phyloP scores from a whole-genome alignment of 208 protist genomes.

The Crithidia mellificae region DNA sequence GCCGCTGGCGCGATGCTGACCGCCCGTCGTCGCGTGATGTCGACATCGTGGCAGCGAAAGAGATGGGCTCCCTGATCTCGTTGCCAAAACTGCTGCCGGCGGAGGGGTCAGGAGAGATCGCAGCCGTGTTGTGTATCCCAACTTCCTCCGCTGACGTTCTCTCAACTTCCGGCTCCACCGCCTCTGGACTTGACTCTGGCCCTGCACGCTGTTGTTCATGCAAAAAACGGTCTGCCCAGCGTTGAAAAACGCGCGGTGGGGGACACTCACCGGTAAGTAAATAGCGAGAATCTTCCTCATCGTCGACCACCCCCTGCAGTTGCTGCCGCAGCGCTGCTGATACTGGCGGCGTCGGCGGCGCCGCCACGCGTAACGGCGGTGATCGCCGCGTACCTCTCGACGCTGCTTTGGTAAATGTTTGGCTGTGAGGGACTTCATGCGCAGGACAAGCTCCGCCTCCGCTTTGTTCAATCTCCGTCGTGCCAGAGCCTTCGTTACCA shows the following conservation, averaged over 20 bases:
- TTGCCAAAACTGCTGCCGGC: neutral
- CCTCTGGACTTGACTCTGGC: neutral
- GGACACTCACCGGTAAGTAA: slow-evolving; percentile 31
- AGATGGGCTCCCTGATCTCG: neutral
- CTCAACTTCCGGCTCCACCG: neutral
- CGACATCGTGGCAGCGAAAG: neutral
- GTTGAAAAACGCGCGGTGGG: slow-evolving; percentile 28
- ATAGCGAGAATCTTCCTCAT: slow-evolving; percentile 33
- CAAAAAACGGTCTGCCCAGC: slow-evolving; percentile 29
- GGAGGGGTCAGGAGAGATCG: neutral
- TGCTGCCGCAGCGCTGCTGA: neutral
- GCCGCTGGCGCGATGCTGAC: slow-evolving; percentile 6
- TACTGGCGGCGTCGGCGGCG: neutral
- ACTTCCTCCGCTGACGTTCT: neutral
- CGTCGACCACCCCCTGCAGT: slow-evolving; percentile 10
- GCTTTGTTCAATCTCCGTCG: neutral
- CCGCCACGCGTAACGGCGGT: neutral
- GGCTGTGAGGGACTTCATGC: neutral
- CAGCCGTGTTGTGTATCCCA: neutral
- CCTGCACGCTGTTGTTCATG: neutral
- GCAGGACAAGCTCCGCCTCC: neutral
- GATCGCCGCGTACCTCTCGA: neutral
- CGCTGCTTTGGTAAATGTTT: neutral
- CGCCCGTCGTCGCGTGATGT: neutral
- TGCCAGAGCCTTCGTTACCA: no score